Conservation (phyloP, 192 early-diverging fungal genomes). For the Geranomyces michiganensis region DNA sequence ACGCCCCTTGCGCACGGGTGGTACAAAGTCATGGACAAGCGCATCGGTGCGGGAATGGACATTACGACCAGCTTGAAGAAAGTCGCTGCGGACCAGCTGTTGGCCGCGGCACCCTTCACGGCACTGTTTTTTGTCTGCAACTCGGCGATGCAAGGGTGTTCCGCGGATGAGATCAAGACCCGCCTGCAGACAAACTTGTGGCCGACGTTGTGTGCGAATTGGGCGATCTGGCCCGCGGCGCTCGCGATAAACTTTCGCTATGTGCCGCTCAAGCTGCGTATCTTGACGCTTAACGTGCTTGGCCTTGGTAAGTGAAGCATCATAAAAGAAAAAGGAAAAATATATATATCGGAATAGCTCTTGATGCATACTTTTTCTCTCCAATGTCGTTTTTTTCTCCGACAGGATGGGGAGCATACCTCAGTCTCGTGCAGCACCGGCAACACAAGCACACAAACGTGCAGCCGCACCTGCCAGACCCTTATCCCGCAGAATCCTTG, state of each 20-base stretch:
- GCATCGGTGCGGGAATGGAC: slow-evolving; percentile 31
- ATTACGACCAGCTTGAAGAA: slow-evolving; percentile 30
- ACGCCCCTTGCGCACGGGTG: slow-evolving; percentile 35
- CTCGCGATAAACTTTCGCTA: slow-evolving; percentile 31
- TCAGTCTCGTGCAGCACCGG: slow-evolving; percentile 34
- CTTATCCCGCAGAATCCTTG: slow-evolving; percentile 27
- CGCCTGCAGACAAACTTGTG: slow-evolving; percentile 29
- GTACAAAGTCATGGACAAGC: slow-evolving; percentile 34
- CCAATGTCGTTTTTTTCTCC: background rate
- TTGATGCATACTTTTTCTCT: no score
- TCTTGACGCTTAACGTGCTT: slow-evolving; percentile 30
- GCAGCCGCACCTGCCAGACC: slow-evolving; percentile 27
- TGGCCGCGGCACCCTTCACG: slow-evolving; percentile 34
- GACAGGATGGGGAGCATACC: slow-evolving; percentile 39
- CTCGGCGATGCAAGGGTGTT: slow-evolving; percentile 23
- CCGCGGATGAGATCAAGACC: slow-evolving; percentile 14
- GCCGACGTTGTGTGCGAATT: slow-evolving; percentile 37
- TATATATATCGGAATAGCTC: no score
- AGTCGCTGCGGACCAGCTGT: slow-evolving; percentile 32
- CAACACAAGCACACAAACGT: slow-evolving; percentile 25
- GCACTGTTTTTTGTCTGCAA: slow-evolving; percentile 33
- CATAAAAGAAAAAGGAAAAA: no score
- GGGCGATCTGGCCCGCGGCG: slow-evolving; percentile 36
- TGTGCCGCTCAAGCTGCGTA: slow-evolving; percentile 33
- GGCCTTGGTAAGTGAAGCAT: slow-evolving; percentile 40